Percentiles rank a stretch among this genome's conserved stretches.
phyloP scores from a whole-genome alignment of 1,284 basidiomycete species.

The Rhodotorula glutinis region DNA sequence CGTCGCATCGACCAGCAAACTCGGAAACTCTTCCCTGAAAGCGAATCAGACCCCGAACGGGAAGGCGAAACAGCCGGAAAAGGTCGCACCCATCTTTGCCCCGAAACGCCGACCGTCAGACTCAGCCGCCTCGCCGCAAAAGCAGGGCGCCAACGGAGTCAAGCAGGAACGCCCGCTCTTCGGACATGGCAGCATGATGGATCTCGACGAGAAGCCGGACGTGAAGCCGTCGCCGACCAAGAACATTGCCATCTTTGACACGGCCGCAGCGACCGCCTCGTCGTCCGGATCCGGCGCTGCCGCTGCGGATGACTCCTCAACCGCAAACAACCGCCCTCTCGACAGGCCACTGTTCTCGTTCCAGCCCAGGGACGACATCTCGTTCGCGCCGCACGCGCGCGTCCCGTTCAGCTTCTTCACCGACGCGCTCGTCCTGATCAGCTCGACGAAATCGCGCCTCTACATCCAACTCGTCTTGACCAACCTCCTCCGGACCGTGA shows the following conservation, averaged over 20 bases:
- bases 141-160: background rate
- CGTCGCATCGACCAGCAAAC: background rate
- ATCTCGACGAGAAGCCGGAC: slow-evolving; percentile 7
- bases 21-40: too few relatives aligned
- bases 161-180: background rate
- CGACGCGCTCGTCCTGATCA: slow-evolving; percentile 68
- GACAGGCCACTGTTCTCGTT: slow-evolving; percentile 47
- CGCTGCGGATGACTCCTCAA: background rate
- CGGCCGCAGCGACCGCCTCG: slow-evolving; percentile 9
- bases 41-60: background rate
- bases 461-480: slow-evolving; percentile 74
- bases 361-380: slow-evolving; percentile 40
- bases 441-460: slow-evolving; percentile 75
- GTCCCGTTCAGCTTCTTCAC: slow-evolving; percentile 79
- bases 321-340: slow-evolving; percentile 31
- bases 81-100: slow-evolving; percentile 19
- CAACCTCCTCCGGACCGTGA: slow-evolving; percentile 70
- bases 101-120: slow-evolving; percentile 1
- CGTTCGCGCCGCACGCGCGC: slow-evolving; percentile 24
- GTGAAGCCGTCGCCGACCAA: slow-evolving; percentile 20
- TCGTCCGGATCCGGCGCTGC: slow-evolving; percentile 1
- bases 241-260: slow-evolving; percentile 28
- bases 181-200: too few relatives aligned
- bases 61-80: background rate
- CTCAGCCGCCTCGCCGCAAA: background rate